Conservation (phyloP, 2,329 filamentous ascomycete species). For the Clarireedia sp. region DNA sequence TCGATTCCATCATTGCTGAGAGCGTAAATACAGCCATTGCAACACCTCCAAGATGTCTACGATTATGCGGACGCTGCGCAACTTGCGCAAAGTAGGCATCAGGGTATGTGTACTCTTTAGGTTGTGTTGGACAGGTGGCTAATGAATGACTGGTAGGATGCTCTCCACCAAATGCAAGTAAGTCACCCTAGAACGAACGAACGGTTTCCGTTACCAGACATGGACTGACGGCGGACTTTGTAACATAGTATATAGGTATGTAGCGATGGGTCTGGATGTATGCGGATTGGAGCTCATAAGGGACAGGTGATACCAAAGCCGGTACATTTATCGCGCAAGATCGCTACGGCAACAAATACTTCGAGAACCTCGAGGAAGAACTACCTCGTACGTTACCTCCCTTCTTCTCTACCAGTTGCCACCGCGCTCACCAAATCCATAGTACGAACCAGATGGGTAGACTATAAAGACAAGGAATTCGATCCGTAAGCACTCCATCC, state of each 20-base stretch:
- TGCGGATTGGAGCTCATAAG: slow-evolving; percentile 13
- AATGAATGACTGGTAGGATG: slow-evolving; percentile 54
- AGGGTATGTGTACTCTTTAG: slow-evolving; percentile 52
- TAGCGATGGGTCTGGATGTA: background rate
- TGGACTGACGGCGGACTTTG: slow-evolving; percentile 14
- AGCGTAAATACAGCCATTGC: slow-evolving; percentile 19
- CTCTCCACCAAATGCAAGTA: slow-evolving; percentile 88
- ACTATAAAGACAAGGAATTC: slow-evolving; percentile 84
- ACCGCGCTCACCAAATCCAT: slow-evolving; percentile 14
- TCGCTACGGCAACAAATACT: slow-evolving; percentile 95
- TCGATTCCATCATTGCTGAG: slow-evolving; percentile 5
- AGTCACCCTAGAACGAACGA: slow-evolving; percentile 33
- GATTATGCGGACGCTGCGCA: slow-evolving; percentile 74
- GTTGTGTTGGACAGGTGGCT: slow-evolving; percentile 24
- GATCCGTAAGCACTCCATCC: slow-evolving; percentile 50
- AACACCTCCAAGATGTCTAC: slow-evolving; percentile 70
- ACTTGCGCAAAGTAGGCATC: slow-evolving; percentile 78
- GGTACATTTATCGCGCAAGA: slow-evolving; percentile 79
- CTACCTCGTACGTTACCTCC: slow-evolving; percentile 62
- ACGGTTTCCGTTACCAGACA: slow-evolving; percentile 13
- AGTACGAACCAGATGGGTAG: slow-evolving; percentile 96
- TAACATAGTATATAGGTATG: slow-evolving; percentile 27
- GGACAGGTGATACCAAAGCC: slow-evolving; percentile 86
- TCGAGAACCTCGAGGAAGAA: slow-evolving; percentile 84
- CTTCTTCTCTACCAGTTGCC: background rate